Conservation (phyloP, 345 rosid genomes). For the Carallia pectinifolia region DNA sequence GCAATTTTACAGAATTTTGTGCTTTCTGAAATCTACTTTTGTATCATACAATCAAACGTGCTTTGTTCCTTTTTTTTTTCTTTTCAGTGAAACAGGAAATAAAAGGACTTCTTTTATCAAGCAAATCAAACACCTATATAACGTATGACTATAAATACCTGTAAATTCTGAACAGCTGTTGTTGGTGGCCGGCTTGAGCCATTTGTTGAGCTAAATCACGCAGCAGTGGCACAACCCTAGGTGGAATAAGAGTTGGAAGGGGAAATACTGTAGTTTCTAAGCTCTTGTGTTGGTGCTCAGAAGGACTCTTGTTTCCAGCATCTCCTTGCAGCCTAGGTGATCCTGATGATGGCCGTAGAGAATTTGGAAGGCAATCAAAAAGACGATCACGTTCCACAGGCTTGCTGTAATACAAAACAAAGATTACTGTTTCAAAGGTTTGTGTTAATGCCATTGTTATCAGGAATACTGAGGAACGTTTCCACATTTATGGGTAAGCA, state of each 20-base stretch:
- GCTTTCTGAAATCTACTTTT: no score
- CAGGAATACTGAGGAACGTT: no score
- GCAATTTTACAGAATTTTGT: no score
- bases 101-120: no score
- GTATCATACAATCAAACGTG: no score
- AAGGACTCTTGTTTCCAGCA: conserved; percentile 37
- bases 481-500: no score
- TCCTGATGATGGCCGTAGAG: conserved; percentile 63
- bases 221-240: conserved; percentile 77
- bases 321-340: conserved; percentile 41
- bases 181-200: conserved; percentile 91
- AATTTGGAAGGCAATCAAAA: conserved; percentile 77
- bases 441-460: background rate
- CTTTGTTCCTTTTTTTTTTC: no score
- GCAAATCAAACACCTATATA: no score
- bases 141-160: conserved; percentile 35
- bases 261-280: conserved; percentile 61
- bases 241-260: conserved; percentile 79
- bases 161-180: conserved; percentile 73
- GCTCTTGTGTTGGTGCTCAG: conserved; percentile 49
- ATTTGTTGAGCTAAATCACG: conserved; percentile 79
- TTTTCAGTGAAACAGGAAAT: no score
- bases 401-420: conserved; percentile 52
- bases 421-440: background rate
- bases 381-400: conserved; percentile 92